Percentiles rank a stretch among this genome's conserved stretches.
These are phyloP conservation scores for Penicillium glabrum DNA, from an alignment of 2,329 filamentous ascomycete genomes.

Conservation along the genomic window DNA sequence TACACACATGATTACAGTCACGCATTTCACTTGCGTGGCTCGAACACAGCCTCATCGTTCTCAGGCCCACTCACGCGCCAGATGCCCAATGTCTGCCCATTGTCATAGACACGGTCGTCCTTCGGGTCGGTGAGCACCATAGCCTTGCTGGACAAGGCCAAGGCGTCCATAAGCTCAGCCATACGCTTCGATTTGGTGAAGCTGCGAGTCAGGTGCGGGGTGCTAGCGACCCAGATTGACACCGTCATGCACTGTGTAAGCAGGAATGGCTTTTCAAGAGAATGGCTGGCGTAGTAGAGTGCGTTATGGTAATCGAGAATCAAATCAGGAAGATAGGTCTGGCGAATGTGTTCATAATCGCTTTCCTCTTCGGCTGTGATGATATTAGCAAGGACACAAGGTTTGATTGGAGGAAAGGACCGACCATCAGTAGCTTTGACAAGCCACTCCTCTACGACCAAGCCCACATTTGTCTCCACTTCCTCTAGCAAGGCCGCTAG, in stretches of 20 bases:
- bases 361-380: slow-evolving; percentile 54
- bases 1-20: slow-evolving; percentile 15
- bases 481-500: slow-evolving; percentile 57
- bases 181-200: slow-evolving; percentile 67
- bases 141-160: slow-evolving; percentile 76
- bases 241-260: slow-evolving; percentile 86
- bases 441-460: slow-evolving; percentile 66
- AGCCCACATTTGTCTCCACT: slow-evolving; percentile 58
- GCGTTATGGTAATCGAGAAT: slow-evolving; percentile 80
- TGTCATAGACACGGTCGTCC: slow-evolving; percentile 41
- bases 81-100: slow-evolving; percentile 38
- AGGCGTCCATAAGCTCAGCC: slow-evolving; percentile 71
- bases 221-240: slow-evolving; percentile 71
- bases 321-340: slow-evolving; percentile 80
- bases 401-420: slow-evolving; percentile 19
- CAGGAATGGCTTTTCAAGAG: slow-evolving; percentile 69
- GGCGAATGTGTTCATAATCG: slow-evolving; percentile 66
- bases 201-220: slow-evolving; percentile 63
- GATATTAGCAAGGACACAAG: slow-evolving; percentile 3
- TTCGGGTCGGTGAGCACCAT: slow-evolving; percentile 55
- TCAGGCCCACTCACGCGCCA: slow-evolving; percentile 37
- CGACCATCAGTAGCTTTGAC: slow-evolving; percentile 56
- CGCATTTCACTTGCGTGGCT: slow-evolving; percentile 8
- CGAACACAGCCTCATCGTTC: slow-evolving; percentile 22
- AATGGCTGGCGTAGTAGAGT: slow-evolving; percentile 74